Evolutionary conservation across 1,284 basidiomycete genomes (phyloP).

Genomic region (Paramarasmius palmivorus): DNA sequence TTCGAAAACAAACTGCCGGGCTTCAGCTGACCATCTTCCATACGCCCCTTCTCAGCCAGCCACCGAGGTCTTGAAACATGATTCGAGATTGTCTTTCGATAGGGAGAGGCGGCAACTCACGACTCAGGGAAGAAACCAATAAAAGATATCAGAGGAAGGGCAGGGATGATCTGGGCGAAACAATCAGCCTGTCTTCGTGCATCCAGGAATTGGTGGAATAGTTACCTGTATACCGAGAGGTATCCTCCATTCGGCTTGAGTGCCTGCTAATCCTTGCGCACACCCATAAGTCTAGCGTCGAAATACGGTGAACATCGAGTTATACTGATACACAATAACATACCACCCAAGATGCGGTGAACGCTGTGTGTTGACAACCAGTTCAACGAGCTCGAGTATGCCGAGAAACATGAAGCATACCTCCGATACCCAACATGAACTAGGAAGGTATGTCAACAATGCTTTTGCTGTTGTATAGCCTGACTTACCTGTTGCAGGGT

Average conservation of each 20-base stretch:
- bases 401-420: slow-evolving; percentile 17
- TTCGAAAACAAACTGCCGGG: not conserved
- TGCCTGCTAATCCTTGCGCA: slow-evolving; percentile 34
- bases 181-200: not conserved
- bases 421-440: slow-evolving; percentile 45
- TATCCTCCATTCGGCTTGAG: slow-evolving; percentile 51
- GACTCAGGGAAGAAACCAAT: slow-evolving; percentile 47
- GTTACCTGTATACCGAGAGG: slow-evolving; percentile 47
- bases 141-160: slow-evolving; percentile 57
- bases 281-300: slow-evolving; percentile 37
- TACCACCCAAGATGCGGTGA: slow-evolving; percentile 46
- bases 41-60: slow-evolving; percentile 57
- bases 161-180: slow-evolving; percentile 35
- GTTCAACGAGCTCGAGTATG: not conserved
- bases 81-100: not conserved
- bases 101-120: slow-evolving; percentile 18
- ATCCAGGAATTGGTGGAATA: not conserved
- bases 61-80: slow-evolving; percentile 53
- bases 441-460: slow-evolving; percentile 7
- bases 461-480: no score
- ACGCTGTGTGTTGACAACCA: slow-evolving; percentile 25
- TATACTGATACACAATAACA: slow-evolving; percentile 6
- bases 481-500: slow-evolving; percentile 59
- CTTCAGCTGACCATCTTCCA: slow-evolving; percentile 37
- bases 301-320: not conserved